These are phyloP conservation scores for Botrytis paeoniae DNA, from an alignment of 2,329 filamentous ascomycete genomes.

Conservation along the genomic window DNA sequence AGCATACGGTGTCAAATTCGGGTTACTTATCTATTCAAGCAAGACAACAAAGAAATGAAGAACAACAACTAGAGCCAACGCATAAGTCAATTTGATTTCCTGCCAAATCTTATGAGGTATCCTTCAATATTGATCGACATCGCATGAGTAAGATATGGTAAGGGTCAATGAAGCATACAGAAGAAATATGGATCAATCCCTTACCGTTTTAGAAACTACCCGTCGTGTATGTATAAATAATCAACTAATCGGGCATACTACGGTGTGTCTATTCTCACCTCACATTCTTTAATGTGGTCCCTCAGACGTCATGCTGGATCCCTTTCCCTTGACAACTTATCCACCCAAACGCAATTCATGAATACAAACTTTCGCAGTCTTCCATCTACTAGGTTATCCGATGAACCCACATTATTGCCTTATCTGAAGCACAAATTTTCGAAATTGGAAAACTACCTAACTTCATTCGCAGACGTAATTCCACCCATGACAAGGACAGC, in stretches of 20 bases:
- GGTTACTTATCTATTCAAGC: neutral
- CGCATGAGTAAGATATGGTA: neutral
- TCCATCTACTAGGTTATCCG: neutral
- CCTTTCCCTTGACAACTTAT: constrained; percentile 17
- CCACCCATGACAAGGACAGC: neutral
- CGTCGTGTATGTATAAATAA: neutral
- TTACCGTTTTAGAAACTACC: neutral
- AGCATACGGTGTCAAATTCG: neutral
- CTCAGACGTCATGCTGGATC: constrained; percentile 20
- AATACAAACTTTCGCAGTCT: neutral
- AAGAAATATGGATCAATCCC: neutral
- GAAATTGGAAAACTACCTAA: constrained; percentile 3
- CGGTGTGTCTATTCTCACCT: constrained; percentile 11
- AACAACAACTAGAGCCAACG: neutral
- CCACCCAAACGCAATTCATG: constrained; percentile 17
- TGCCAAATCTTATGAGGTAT: neutral
- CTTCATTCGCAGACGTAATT: constrained; percentile 6
- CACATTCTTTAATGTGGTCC: constrained; percentile 8
- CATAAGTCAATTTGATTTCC: neutral
- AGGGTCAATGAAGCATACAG: neutral
- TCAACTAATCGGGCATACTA: constrained; percentile 10
- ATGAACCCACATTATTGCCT: constrained; percentile 26
- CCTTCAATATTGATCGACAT: neutral
- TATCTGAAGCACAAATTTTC: constrained; percentile 21
- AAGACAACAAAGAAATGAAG: neutral